Evolutionary conservation across 768 basidiomycete genomes (phyloP).

Genomic region (Boletus tomentosulus): DNA sequence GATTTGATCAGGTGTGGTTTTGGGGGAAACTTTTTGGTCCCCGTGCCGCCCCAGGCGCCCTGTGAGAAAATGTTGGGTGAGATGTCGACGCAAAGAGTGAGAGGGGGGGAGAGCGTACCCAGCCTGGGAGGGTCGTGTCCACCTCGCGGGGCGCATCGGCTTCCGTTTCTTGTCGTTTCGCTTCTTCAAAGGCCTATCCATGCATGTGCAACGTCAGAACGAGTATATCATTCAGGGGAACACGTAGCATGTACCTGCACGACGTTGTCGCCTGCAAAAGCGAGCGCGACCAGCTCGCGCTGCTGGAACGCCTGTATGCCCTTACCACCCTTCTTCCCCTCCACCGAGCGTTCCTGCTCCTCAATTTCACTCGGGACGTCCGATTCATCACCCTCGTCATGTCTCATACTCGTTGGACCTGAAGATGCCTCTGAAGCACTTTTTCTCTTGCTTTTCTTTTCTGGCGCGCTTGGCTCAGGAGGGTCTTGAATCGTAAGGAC

Average conservation of each 20-base stretch:
- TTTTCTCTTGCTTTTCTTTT: constrained; percentile 19
- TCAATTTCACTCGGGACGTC: constrained; percentile 66
- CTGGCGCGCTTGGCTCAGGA: background rate
- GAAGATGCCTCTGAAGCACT: constrained; percentile 1
- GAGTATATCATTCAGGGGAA: too few species aligned
- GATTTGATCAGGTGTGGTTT: constrained; percentile 77
- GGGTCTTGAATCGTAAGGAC: constrained; percentile 19
- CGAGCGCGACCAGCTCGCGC: constrained; percentile 86
- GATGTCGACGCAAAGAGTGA: background rate
- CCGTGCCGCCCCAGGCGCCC: constrained; percentile 91
- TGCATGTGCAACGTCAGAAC: background rate
- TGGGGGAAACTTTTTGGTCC: constrained; percentile 54
- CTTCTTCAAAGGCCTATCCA: constrained; percentile 75
- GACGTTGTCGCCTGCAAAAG: constrained; percentile 97
- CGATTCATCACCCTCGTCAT: constrained; percentile 33
- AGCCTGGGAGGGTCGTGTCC: constrained; percentile 90
- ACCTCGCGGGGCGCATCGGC: constrained; percentile 84
- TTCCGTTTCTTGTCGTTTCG: constrained; percentile 78
- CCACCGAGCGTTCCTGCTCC: constrained; percentile 53
- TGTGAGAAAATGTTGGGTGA: constrained; percentile 25
- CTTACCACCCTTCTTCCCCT: constrained; percentile 41
- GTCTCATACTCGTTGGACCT: background rate
- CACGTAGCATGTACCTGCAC: constrained; percentile 56
- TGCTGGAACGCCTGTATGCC: constrained; percentile 75
- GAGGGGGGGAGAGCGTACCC: constrained; percentile 56